Percentiles rank a stretch among this genome's conserved stretches.
These are phyloP conservation scores for Protomyces pachydermus DNA, from an alignment of 1,139 yeast species.

Conservation along the genomic window DNA sequence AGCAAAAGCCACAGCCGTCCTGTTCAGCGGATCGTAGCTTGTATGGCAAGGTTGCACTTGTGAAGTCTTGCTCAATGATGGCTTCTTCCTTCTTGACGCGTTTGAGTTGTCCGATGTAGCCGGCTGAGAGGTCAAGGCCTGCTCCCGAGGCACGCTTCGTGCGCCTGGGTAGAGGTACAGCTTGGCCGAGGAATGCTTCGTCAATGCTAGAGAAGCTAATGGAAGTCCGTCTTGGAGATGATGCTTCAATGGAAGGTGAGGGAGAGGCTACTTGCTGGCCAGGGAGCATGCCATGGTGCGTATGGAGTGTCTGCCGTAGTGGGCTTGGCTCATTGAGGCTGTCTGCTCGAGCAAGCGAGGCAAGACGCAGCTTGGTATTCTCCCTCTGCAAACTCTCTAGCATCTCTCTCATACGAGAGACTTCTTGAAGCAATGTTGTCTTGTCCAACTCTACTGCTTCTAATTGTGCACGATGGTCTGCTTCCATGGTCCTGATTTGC, in stretches of 20 bases:
- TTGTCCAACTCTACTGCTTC: conserved; percentile 35
- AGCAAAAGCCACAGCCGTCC: conserved; percentile 87
- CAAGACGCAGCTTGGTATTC: conserved; percentile 32
- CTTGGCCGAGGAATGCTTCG: conserved; percentile 10
- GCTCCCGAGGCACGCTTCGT: background rate
- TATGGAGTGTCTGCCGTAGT: background rate
- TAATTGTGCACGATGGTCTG: conserved; percentile 5
- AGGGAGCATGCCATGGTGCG: background rate
- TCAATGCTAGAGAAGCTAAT: background rate
- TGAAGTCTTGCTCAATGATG: background rate
- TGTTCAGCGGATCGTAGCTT: conserved; percentile 34
- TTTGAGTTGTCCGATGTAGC: background rate
- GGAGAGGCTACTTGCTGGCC: background rate
- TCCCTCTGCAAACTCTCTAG: conserved; percentile 32
- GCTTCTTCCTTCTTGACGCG: background rate
- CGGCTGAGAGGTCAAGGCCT: background rate
- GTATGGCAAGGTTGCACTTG: background rate
- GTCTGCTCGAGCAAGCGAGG: conserved; percentile 15
- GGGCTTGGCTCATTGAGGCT: background rate
- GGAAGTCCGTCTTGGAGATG: background rate
- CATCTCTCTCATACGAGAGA: conserved; percentile 37
- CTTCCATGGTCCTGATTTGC: conserved; percentile 50
- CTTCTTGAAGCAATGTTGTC: conserved; percentile 40
- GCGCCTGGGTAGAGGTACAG: conserved; percentile 18
- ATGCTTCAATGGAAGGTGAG: background rate